These are phyloP conservation scores for Mucor velutinosus DNA, from an alignment of 371 early-diverging fungal species.

Conservation along the genomic window DNA sequence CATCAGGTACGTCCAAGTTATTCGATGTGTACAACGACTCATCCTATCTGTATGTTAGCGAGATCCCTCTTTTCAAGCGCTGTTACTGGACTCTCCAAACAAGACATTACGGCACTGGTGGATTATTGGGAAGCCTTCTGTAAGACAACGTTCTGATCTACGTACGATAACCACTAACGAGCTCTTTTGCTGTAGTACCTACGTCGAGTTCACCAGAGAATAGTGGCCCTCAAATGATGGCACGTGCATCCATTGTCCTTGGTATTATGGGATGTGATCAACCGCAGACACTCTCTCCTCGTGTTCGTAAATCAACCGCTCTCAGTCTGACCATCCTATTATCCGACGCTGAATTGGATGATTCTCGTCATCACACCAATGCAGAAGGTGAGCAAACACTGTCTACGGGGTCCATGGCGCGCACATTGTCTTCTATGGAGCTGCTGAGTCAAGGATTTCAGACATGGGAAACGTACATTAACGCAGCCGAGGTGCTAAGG, in stretches of 20 bases:
- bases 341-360: conserved; percentile 48
- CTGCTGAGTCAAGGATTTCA: conserved; percentile 77
- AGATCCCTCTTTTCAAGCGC: conserved; percentile 50
- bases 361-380: conserved; percentile 9
- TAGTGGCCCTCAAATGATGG: conserved; percentile 63
- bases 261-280: conserved; percentile 72
- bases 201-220: conserved; percentile 48
- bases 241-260: conserved; percentile 73
- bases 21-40: not conserved
- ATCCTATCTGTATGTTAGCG: conserved; percentile 21
- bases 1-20: conserved; percentile 55
- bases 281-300: conserved; percentile 51
- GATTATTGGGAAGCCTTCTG: conserved; percentile 69
- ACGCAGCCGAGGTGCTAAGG: conserved; percentile 70
- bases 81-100: conserved; percentile 40
- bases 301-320: conserved; percentile 57
- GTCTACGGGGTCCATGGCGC: conserved; percentile 59
- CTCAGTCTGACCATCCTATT: conserved; percentile 61
- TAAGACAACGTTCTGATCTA: conserved; percentile 23
- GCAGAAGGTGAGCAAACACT: conserved; percentile 28
- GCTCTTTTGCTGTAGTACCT: conserved; percentile 52
- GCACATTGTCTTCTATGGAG: conserved; percentile 73
- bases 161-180: not conserved
- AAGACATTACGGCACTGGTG: conserved; percentile 51
- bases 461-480: conserved; percentile 79